phyloP scores from a whole-genome alignment of 352 stramenopile genomes.

The Pythium dissotocum region DNA sequence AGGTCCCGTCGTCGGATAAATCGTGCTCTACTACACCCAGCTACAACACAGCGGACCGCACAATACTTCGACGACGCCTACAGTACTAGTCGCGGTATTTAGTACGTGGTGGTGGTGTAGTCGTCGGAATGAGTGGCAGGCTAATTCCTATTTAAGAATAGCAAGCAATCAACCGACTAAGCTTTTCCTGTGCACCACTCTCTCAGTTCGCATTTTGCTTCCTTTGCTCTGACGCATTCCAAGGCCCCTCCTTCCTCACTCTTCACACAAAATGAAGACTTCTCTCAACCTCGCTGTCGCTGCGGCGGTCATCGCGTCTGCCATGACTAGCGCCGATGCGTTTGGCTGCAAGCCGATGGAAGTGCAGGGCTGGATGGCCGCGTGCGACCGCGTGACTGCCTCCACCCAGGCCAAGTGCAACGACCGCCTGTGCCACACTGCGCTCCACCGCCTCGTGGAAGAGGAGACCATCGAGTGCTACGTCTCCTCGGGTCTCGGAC shows the following conservation, averaged over 20 bases:
- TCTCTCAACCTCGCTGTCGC: background rate
- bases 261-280: conserved; percentile 31
- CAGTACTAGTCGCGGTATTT: too few relatives aligned
- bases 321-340: background rate
- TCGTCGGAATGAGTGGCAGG: too few relatives aligned
- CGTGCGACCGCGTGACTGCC: conserved; percentile 37
- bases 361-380: conserved; percentile 31
- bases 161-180: background rate
- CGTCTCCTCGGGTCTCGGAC: conserved; percentile 33
- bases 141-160: too few relatives aligned
- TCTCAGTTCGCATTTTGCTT: conserved; percentile 12
- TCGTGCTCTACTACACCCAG: too few relatives aligned
- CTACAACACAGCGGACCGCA: too few relatives aligned
- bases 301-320: background rate
- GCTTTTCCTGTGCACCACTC: background rate
- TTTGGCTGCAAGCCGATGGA: conserved; percentile 28
- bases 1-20: background rate
- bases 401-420: conserved; percentile 43
- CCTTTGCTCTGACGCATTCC: background rate
- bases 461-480: conserved; percentile 45
- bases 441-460: conserved; percentile 44
- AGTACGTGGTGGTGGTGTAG: too few relatives aligned
- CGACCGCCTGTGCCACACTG: conserved; percentile 34
- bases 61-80: too few relatives aligned
- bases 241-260: background rate